Evolutionary conservation across 768 basidiomycete species (phyloP), one percentile per base, ranked within the genome.

Genomic region (Roridomyces roridus): DNA sequence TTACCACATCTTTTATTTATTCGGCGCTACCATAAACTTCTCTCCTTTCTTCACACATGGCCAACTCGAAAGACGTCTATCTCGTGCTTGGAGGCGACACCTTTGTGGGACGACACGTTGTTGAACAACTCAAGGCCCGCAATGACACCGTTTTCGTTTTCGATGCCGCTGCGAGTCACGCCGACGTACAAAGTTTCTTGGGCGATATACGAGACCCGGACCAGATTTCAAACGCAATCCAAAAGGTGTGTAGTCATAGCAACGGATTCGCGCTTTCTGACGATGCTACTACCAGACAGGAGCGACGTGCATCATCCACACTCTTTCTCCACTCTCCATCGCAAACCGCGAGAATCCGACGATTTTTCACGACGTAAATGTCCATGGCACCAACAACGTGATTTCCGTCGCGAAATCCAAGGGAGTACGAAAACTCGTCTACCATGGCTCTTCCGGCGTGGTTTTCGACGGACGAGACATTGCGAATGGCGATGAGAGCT

Each of bases 331-430:
- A 0, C 63, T 71, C 37, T 76, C 71, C 64, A 77, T 67, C 40
- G 64, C 68, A 67, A 36, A 64, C 60, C 21, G 70, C 67, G 26
- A 55, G 39, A 47, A 59, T 15, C 52, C 39, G 24, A 12, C 65
- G 78, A 39, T 80, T 73, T 67, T 72, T 77, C 51, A 79, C 40
- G 74, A 77, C 48, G 81, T 85, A 65, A 85, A 84, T 67, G 80
- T 83, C 12, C 63, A 74, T 23, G 81, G 80, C 0, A 84, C 83
- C 0, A 64, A 66, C 34, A 77, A 74, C 18, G 67, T 83, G 44
- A 71, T 84, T 40, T 69, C 70, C 15, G 74, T 74, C 15, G 77
- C 78, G 40, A 56, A 72, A 20, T 65, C 71, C 37, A 46, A 66
- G 39, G 66, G 70, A 17, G 79, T 83, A 23, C 61, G 51, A 20